A percentile compares a stretch with the other conserved stretches of the same genome.
phyloP scores from a whole-genome alignment of 2,329 filamentous ascomycete genomes.

The Epichloe coenophiala region DNA sequence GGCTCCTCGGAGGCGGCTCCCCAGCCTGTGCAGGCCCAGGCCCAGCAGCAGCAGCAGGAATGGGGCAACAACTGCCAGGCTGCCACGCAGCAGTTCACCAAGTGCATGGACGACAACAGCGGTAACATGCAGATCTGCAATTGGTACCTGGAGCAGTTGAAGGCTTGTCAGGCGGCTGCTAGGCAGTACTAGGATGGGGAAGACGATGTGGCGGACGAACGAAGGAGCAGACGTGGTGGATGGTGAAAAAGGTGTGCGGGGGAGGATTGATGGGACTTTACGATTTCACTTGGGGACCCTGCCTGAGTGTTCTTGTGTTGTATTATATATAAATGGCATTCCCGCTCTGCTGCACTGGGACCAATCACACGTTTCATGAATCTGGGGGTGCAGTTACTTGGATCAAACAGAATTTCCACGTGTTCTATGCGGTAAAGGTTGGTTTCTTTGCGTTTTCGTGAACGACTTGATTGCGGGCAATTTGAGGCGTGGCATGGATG shows the following conservation, averaged over 20 bases:
- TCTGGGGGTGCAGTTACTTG: neutral
- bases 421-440: too few species aligned
- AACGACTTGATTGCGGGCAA: too few species aligned
- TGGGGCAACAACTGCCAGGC: constrained; percentile 55
- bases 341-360: constrained; percentile 11
- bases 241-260: neutral
- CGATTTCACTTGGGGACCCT: too few species aligned
- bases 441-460: too few species aligned
- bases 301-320: neutral
- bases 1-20: constrained; percentile 43
- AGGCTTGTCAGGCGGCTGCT: constrained; percentile 71
- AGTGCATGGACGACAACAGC: constrained; percentile 90
- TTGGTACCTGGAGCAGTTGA: constrained; percentile 97
- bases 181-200: constrained; percentile 46
- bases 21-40: constrained; percentile 34
- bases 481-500: too few species aligned
- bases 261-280: neutral
- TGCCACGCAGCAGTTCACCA: constrained; percentile 75
- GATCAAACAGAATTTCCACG: too few species aligned
- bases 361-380: neutral
- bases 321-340: constrained; percentile 16
- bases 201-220: neutral
- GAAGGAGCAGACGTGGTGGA: neutral
- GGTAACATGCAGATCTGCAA: constrained; percentile 93
- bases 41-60: constrained; percentile 38